Evolutionary conservation across 1,139 yeast genomes (phyloP).

Genomic region (Hyphopichia fennica): DNA sequence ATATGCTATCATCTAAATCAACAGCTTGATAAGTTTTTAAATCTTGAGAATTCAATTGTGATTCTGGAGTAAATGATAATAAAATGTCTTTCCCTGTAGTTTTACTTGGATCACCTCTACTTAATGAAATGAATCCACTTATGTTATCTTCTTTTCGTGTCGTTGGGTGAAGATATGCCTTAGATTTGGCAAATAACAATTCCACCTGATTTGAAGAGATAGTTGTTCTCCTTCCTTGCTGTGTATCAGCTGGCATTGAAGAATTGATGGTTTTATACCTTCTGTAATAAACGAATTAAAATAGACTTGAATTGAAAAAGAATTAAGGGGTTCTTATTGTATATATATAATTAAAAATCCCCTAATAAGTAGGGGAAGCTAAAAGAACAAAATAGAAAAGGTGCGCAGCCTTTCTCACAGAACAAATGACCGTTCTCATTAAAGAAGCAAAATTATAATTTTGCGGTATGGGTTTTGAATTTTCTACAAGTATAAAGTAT

Average conservation of each 20-base stretch:
- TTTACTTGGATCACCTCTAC: slow-evolving; percentile 47
- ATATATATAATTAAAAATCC: no score
- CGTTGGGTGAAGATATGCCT: slow-evolving; percentile 82
- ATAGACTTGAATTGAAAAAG: no score
- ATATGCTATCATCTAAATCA: slow-evolving; percentile 44
- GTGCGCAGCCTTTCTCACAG: not conserved
- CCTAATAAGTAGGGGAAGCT: not conserved
- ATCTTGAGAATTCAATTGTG: slow-evolving; percentile 49
- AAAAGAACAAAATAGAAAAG: not conserved
- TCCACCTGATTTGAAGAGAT: slow-evolving; percentile 30
- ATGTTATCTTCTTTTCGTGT: slow-evolving; percentile 72
- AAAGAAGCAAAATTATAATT: not conserved
- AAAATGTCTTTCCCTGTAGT: slow-evolving; percentile 56
- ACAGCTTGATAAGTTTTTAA: slow-evolving; percentile 49
- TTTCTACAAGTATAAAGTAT: not conserved
- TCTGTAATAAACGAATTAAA: no score
- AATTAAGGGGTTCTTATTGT: no score
- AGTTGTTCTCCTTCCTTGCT: not conserved
- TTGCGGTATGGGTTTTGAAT: not conserved
- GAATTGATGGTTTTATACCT: no score
- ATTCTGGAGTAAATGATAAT: slow-evolving; percentile 78
- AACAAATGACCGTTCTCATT: not conserved
- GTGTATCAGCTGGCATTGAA: not conserved
- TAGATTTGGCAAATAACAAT: slow-evolving; percentile 58
- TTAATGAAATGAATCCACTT: slow-evolving; percentile 69